These are phyloP conservation scores for Plantago elongata DNA, from an alignment of 257 asterid species.

Conservation along the genomic window DNA sequence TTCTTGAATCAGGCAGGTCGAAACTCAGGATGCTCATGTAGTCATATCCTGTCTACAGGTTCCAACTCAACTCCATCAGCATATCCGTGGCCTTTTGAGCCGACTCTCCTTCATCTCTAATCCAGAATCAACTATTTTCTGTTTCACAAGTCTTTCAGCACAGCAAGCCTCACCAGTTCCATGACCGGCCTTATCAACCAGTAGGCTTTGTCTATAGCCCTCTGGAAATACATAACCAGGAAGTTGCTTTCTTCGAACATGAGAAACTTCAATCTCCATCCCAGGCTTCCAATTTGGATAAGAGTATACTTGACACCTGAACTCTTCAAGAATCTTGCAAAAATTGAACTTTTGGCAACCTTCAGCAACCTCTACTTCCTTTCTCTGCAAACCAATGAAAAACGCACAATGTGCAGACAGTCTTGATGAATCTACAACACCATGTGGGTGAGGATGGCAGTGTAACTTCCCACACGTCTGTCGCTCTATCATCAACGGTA, in stretches of 20 bases:
- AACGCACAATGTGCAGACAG: conserved; percentile 69
- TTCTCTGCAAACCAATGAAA: conserved; percentile 86
- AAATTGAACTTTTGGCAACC: conserved; percentile 91
- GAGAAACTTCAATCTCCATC: conserved; percentile 82
- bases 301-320: conserved; percentile 67
- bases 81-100: conserved; percentile 45
- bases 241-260: conserved; percentile 82
- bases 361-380: conserved; percentile 58
- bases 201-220: conserved; percentile 63
- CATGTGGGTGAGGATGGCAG: conserved; percentile 88
- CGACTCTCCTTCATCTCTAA: conserved; percentile 33
- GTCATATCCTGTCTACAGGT: conserved; percentile 41
- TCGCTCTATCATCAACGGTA: conserved; percentile 89
- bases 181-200: conserved; percentile 32
- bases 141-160: conserved; percentile 41
- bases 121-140: conserved; percentile 48
- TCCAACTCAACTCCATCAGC: conserved; percentile 70
- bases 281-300: conserved; percentile 85
- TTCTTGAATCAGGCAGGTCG: too few relatives aligned
- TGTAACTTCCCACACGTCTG: conserved; percentile 81
- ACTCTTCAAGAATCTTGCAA: conserved; percentile 83
- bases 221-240: conserved; percentile 76
- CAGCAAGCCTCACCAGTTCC: conserved; percentile 35
- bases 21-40: too few relatives aligned
- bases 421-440: conserved; percentile 56